These are phyloP conservation scores for Entomortierella chlamydospora DNA, from an alignment of 192 early-diverging fungal genomes.

Conservation along the genomic window DNA sequence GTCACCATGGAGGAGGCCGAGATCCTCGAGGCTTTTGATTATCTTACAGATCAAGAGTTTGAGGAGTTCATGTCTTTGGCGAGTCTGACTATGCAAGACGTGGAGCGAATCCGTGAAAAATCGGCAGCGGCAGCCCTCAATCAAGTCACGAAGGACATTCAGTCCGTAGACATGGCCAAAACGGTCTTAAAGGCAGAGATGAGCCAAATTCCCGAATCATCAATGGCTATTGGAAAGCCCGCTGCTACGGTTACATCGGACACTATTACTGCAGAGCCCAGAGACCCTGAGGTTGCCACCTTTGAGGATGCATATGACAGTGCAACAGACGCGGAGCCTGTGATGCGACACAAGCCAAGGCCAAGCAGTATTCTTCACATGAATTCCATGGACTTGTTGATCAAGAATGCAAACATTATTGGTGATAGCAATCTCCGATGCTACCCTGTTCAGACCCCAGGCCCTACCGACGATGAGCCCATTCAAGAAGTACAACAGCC, in stretches of 20 bases:
- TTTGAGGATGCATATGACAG: neutral
- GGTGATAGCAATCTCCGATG: slow-evolving; percentile 50
- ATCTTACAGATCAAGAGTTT: slow-evolving; percentile 39
- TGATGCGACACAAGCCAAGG: neutral
- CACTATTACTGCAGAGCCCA: neutral
- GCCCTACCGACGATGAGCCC: neutral
- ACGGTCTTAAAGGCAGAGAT: neutral
- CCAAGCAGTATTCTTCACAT: slow-evolving; percentile 27
- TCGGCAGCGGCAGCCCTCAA: slow-evolving; percentile 23
- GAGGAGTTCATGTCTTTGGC: slow-evolving; percentile 39
- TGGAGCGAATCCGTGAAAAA: slow-evolving; percentile 44
- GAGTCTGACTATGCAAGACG: slow-evolving; percentile 29
- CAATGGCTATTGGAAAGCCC: neutral
- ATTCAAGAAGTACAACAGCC: neutral
- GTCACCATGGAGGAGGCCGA: slow-evolving; percentile 47
- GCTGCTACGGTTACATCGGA: neutral
- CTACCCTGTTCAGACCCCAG: slow-evolving; percentile 11
- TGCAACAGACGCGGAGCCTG: neutral
- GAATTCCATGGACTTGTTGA: slow-evolving; percentile 46
- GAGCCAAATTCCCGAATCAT: neutral
- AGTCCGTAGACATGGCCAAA: neutral
- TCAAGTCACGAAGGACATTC: slow-evolving; percentile 45
- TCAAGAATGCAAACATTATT: slow-evolving; percentile 37
- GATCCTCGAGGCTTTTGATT: slow-evolving; percentile 49
- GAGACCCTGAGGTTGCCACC: neutral